Evolutionary conservation across 208 protist genomes (phyloP).

Genomic region (Trypanosoma theileri): DNA sequence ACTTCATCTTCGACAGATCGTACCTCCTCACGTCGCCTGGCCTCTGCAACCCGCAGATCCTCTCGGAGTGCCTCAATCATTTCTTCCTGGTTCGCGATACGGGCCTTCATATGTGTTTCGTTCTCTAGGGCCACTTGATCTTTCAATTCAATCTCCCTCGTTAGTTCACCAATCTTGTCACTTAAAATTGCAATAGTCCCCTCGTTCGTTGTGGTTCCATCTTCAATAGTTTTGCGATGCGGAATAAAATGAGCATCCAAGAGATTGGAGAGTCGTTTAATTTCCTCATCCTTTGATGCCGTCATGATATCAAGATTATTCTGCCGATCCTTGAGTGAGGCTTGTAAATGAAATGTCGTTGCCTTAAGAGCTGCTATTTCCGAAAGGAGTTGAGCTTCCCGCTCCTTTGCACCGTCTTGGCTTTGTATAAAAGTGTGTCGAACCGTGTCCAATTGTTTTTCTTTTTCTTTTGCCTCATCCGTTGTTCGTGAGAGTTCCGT

Average conservation of each 20-base stretch:
- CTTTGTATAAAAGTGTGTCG: slow-evolving; percentile 23
- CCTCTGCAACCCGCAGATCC: slow-evolving; percentile 46
- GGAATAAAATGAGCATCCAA: slow-evolving; percentile 84
- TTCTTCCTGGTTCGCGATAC: slow-evolving; percentile 66
- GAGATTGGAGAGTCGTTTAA: slow-evolving; percentile 50
- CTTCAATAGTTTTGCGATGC: slow-evolving; percentile 57
- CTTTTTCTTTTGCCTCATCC: slow-evolving; percentile 31
- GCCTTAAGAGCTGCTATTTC: slow-evolving; percentile 54
- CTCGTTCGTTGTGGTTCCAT: slow-evolving; percentile 26
- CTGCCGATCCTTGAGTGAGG: slow-evolving; percentile 29
- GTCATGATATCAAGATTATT: slow-evolving; percentile 30
- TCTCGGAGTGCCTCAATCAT: slow-evolving; percentile 73
- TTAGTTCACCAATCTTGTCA: slow-evolving; percentile 43
- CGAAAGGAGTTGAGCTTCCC: slow-evolving; percentile 44
- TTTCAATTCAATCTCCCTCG: slow-evolving; percentile 41
- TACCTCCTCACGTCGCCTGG: slow-evolving; percentile 41
- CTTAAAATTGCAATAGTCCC: slow-evolving; percentile 42
- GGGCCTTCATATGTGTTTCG: slow-evolving; percentile 64
- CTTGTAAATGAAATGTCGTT: slow-evolving; percentile 35
- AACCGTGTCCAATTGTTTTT: slow-evolving; percentile 38
- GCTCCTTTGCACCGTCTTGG: slow-evolving; percentile 28
- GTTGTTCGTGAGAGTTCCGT: slow-evolving; percentile 37
- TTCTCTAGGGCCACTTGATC: slow-evolving; percentile 61
- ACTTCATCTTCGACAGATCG: slow-evolving; percentile 54
- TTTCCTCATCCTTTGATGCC: slow-evolving; percentile 53